Percentiles rank a stretch among this genome's conserved stretches.
These are phyloP conservation scores for Globisporangium nunn DNA, from an alignment of 352 stramenopile genomes.

Conservation along the genomic window DNA sequence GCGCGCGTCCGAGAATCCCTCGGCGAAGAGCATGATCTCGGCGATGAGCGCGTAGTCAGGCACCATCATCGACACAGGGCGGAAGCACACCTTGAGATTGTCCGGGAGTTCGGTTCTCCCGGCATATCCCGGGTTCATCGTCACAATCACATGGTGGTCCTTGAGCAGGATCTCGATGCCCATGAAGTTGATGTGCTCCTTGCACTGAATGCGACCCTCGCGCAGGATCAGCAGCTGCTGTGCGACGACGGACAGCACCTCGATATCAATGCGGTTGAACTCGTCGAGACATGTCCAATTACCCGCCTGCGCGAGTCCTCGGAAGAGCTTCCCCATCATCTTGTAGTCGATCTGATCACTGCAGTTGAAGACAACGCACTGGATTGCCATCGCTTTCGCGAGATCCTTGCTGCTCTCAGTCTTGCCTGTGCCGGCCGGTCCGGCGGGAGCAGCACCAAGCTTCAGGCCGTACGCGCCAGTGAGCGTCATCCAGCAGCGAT, in stretches of 20 bases:
- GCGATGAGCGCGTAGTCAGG: conserved; percentile 93
- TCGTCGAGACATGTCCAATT: conserved; percentile 91
- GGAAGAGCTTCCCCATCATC: conserved; percentile 96
- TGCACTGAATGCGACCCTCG: conserved; percentile 73
- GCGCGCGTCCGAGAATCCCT: conserved; percentile 92
- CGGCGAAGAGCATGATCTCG: conserved; percentile 96
- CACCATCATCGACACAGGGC: conserved; percentile 96
- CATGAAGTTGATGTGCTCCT: conserved; percentile 94
- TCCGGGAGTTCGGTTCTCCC: conserved; percentile 94
- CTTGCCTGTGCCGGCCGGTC: conserved; percentile 94
- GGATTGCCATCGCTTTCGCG: conserved; percentile 91
- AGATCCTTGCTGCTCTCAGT: conserved; percentile 96
- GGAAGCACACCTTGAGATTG: conserved; percentile 95
- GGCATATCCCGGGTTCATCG: conserved; percentile 96
- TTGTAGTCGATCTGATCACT: conserved; percentile 95
- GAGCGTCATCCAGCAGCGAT: conserved; percentile 95
- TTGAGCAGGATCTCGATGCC: conserved; percentile 93
- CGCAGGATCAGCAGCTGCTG: conserved; percentile 83
- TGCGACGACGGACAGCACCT: conserved; percentile 93
- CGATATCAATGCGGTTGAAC: conserved; percentile 93
- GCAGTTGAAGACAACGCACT: conserved; percentile 96
- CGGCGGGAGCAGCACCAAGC: conserved; percentile 89
- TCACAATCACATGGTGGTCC: conserved; percentile 96
- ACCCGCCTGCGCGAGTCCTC: conserved; percentile 85
- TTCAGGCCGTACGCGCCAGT: conserved; percentile 92